Evolutionary conservation across 345 rosid genomes (phyloP), one percentile per base, ranked within the genome.

Genomic region (Dipteronia sinensis): DNA sequence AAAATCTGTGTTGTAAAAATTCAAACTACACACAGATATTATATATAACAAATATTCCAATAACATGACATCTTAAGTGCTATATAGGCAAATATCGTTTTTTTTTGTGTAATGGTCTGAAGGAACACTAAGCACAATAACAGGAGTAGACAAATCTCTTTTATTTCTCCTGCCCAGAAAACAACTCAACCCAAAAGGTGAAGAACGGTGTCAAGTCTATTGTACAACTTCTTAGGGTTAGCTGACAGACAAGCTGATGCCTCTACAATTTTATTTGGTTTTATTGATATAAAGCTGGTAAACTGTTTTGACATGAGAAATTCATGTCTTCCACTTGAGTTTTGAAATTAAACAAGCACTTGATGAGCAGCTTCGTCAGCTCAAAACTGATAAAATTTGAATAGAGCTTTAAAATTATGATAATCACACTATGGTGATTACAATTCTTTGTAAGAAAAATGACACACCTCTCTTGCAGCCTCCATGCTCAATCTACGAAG

Each of bases 401-500:
- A 46, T 46, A 59, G 47, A 71, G 29, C 34, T 72, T 19, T 12
- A 34, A 9, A 46, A 46, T 10, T 46, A 59, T 59, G 27, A 59
- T 59, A 16, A 59, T 53, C 23, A 59, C 64, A 6, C 25, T 59
- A 20, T 1, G 3, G 64, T n/a, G 22, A 59, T 19, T 8, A 59
- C 8, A 59, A 7, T 9, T 59, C 49, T 56, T 31, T 22, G 40
- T 31, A 81, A 78, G 67, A 49, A 74, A 72, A 71, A 27, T 72
- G 61, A 65, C 82, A 67, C 74, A 96, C 98, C 95, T 94, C 99
- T 71, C 99, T 88, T 79, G 98, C 99, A 80, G 98, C 99, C 85
- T 96, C 99, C 99, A 96, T 94, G 86, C 98, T 96, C 85, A 96
- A 82, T 85, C 99, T 89, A 66, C 98, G 99, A 73, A 96, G 91